Percentiles rank a stretch among this genome's conserved stretches.
Conservation (phyloP, 2,329 filamentous ascomycete species). For the Alternaria burnsii region DNA sequence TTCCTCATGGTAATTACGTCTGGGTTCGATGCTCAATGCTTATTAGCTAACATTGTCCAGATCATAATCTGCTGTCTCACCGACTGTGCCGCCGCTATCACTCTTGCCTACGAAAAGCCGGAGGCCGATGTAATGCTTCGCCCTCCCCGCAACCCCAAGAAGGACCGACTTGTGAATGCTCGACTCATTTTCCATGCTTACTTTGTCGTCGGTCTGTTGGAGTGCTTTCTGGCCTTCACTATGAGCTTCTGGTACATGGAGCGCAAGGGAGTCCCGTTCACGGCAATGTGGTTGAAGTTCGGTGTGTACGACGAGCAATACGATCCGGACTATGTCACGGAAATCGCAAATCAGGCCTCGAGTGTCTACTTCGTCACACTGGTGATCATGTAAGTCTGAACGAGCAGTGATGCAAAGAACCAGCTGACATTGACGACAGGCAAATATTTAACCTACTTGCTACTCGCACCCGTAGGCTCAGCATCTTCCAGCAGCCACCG, state of each 20-base stretch:
- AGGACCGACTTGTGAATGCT: slow-evolving; percentile 77
- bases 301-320: slow-evolving; percentile 38
- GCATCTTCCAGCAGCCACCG: slow-evolving; percentile 77
- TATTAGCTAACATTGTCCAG: slow-evolving; percentile 1
- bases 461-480: slow-evolving; percentile 66
- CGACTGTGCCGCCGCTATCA: slow-evolving; percentile 70
- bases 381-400: slow-evolving; percentile 71
- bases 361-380: slow-evolving; percentile 83
- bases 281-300: slow-evolving; percentile 68
- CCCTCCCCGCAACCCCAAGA: slow-evolving; percentile 72
- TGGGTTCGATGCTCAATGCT: fast-evolving
- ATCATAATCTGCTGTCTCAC: slow-evolving; percentile 71
- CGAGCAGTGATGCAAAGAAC: no score
- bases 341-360: slow-evolving; percentile 69
- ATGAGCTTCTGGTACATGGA: slow-evolving; percentile 58
- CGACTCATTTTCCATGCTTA: slow-evolving; percentile 77
- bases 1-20: slow-evolving; percentile 67
- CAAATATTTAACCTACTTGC: slow-evolving; percentile 80
- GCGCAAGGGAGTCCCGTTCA: slow-evolving; percentile 66
- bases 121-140: slow-evolving; percentile 78
- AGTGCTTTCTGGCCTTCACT: slow-evolving; percentile 53
- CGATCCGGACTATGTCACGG: slow-evolving; percentile 42
- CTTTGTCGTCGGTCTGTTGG: slow-evolving; percentile 69
- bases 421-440: slow-evolving; percentile 44
- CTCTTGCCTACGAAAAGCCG: slow-evolving; percentile 77